Evolutionary conservation across 495 filamentous ascomycete species (phyloP).

Genomic region (Penicillium canescens): DNA sequence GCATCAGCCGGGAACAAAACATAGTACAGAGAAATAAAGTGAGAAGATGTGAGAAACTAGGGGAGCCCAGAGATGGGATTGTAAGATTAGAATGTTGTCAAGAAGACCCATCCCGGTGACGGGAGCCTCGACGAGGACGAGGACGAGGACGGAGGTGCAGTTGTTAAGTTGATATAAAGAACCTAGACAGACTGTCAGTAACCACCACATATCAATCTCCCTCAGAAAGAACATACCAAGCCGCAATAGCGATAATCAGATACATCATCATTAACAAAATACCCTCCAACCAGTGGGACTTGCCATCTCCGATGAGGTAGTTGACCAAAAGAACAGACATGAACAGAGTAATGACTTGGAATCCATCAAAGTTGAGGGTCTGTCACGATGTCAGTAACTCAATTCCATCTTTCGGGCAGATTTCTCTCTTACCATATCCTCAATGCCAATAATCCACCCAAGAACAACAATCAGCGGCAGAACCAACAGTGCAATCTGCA

Average conservation of each 20-base stretch:
- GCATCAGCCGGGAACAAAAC: background rate
- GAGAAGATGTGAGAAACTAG: background rate
- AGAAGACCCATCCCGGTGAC: too few species aligned
- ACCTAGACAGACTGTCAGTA: slow-evolving; percentile 1
- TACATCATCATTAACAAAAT: slow-evolving; percentile 73
- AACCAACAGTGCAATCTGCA: slow-evolving; percentile 83
- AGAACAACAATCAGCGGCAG: slow-evolving; percentile 77
- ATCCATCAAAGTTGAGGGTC: slow-evolving; percentile 78
- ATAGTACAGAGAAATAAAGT: slow-evolving; percentile 3
- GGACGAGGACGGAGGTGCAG: background rate
- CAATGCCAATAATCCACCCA: slow-evolving; percentile 70
- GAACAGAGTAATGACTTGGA: slow-evolving; percentile 79
- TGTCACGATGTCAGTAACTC: slow-evolving; percentile 34
- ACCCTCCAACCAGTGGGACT: slow-evolving; percentile 71
- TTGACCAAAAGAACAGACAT: slow-evolving; percentile 76
- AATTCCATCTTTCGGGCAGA: too few species aligned
- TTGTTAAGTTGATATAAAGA: background rate
- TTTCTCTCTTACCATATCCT: slow-evolving; percentile 37
- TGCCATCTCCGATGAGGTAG: slow-evolving; percentile 70
- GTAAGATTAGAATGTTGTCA: slow-evolving; percentile 5
- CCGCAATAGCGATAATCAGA: slow-evolving; percentile 65
- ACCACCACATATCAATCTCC: background rate
- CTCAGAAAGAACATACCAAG: slow-evolving; percentile 42
- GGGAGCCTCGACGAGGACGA: background rate
- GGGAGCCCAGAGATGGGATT: slow-evolving; percentile 2